phyloP scores from a whole-genome alignment of 768 basidiomycete species.

The Xanthoconium stramineum region DNA sequence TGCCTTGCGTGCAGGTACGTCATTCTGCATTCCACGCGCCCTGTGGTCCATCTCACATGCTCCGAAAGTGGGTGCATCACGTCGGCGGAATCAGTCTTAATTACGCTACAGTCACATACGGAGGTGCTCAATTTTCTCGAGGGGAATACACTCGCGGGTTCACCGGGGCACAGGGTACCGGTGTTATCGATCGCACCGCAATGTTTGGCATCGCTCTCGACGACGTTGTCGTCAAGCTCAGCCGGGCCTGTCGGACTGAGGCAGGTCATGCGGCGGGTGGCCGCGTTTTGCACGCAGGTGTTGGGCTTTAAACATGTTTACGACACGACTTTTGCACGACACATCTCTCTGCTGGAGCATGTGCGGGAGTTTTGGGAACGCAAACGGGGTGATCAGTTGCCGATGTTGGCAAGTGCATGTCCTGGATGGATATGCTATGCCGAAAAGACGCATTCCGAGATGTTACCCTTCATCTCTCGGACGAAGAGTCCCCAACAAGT shows the following conservation, averaged over 20 bases:
- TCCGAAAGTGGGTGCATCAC: slow-evolving; percentile 90
- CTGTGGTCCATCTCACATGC: slow-evolving; percentile 8
- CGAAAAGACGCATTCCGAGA: slow-evolving; percentile 93
- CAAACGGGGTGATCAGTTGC: slow-evolving; percentile 46
- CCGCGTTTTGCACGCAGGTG: slow-evolving; percentile 60
- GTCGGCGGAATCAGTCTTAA: slow-evolving; percentile 94
- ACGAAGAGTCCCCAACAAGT: slow-evolving; percentile 94
- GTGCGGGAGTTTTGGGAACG: slow-evolving; percentile 78
- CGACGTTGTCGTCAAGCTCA: slow-evolving; percentile 51
- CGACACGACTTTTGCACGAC: slow-evolving; percentile 93
- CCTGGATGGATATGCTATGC: slow-evolving; percentile 99
- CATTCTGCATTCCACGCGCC: neutral
- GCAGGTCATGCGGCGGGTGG: slow-evolving; percentile 67
- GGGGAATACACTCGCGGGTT: slow-evolving; percentile 44
- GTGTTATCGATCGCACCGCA: slow-evolving; percentile 90
- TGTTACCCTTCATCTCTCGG: slow-evolving; percentile 84
- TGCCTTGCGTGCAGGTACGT: slow-evolving; percentile 96
- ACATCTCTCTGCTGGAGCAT: slow-evolving; percentile 81
- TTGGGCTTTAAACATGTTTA: slow-evolving; percentile 82
- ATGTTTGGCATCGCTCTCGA: slow-evolving; percentile 76
- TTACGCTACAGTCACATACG: slow-evolving; percentile 91
- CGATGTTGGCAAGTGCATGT: slow-evolving; percentile 94
- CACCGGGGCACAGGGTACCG: slow-evolving; percentile 49
- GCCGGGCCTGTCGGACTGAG: slow-evolving; percentile 44
- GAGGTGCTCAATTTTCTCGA: slow-evolving; percentile 84